Base-by-base conservation (phyloP, 257 asterid genomes). In the Voacanga thouarsii region DNA sequence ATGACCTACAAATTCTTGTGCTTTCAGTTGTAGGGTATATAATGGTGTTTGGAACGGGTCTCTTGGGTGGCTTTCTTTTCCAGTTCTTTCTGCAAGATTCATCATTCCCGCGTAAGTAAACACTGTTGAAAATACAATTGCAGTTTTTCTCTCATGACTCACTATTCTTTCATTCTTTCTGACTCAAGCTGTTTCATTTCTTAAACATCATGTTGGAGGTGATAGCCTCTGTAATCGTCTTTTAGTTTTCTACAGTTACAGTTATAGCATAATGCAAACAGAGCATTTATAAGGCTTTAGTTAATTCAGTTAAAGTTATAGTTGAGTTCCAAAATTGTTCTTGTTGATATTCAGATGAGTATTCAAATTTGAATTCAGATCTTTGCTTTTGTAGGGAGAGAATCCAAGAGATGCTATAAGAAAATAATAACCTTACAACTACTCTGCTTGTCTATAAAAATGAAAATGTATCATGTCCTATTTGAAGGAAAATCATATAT, bases 51-150 rank as follows among this genome's bases (percentile, higher is more conserved):
- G 98, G 94, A 66, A 80, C 89, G 50, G 99, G 97, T 47, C 97
- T 96, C 83, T 84, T 96, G 89, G 97, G 97, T 74, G 87, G 88
- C 76, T 93, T 90, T 85, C 97, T 96, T 79, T 90, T 93, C 85
- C 89, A 93, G 83, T 93, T 93, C 84, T 96, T 93, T 87, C 86
- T 93, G 71, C 91, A 90, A 80, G 99, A 92, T 81, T 61, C 90
- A 63, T 90, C 99, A 59, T 96, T 96, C 79, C 95, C 99, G 71
- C 91, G 99, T 95, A 89, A 93, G 98, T 86, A 45, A 49, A 74
- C 50, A 51, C 53, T 55, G 74, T 70, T 70, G 26, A 63, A 59
- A 18, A 44, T 64, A 28, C 33, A 44, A 43, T 53, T 75, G 33
- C 41, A 49, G 55, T 60, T 60, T 12, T 74, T 33, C 65, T 50